Evolutionary conservation across 495 filamentous ascomycete species (phyloP), one percentile per base, ranked within the genome.

Genomic region (Penicillium ucsense): DNA sequence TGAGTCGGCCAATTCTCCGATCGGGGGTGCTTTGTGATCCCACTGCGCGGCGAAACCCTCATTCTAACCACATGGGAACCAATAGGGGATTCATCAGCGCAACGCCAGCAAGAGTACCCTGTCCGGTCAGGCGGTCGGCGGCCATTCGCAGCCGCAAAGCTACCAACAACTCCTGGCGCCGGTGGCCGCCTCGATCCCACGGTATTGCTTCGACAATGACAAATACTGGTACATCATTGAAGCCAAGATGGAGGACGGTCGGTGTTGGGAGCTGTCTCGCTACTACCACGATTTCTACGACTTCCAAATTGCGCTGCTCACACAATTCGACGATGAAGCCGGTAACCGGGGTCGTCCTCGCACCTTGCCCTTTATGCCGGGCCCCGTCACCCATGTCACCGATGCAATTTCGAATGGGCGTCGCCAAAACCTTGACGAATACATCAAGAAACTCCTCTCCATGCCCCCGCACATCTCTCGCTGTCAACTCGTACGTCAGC

Each of bases 151-250:
- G 28, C 59, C 52, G 34, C 63, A 63, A 48, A 57, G 46, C 55
- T 66, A 57, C 54, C 62, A 60, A 45, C 61, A 57, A 20, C 59
- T 71, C 28, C 60, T 72, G 52, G 76, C 80, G 7, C 83, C 85
- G 8, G 72, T 92, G 38, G 80, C 82, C 31, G 92, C 90, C 2
- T 83, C 80, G 20, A 94, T 98, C 49, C 90, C 94, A 12, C 78
- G 88, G 37, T 98, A 95, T 67, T 95, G 86, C 61, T 97, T 94
- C 60, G 90, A 91, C 42, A 89, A 95, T 60, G 90, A 95, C 61
- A 95, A 95, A 55, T 98, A 97, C 62, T 97, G 92, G 89, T 98
- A 96, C 62, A 86, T 95, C 44, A 88, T 98, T 47, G 91, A 97
- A 59, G 88, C 86, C 29, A 74, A 81, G 54, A 82, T 98, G 70